A percentile compares a stretch with the other conserved stretches of the same genome.
Evolutionary conservation across 257 asterid species (phyloP).

Genomic region (Prunella vulgaris): DNA sequence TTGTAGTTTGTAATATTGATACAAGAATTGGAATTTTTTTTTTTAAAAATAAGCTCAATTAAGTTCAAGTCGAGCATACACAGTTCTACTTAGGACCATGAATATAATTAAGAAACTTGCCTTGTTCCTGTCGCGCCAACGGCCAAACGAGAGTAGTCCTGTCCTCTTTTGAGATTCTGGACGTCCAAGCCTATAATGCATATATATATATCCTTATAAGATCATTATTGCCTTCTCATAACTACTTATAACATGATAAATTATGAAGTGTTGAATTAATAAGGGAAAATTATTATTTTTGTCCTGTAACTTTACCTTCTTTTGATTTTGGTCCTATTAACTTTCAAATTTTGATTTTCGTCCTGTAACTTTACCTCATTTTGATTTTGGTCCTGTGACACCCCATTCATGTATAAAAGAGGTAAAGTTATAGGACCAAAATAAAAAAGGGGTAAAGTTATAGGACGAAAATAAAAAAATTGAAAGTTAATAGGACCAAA

Average conservation of each 20-base stretch:
- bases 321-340: too few species aligned
- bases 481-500: too few species aligned
- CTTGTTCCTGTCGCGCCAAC: slow-evolving; percentile 84
- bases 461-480: too few species aligned
- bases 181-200: slow-evolving; percentile 30
- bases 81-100: not conserved
- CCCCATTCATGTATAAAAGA: too few species aligned
- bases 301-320: too few species aligned
- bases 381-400: too few species aligned
- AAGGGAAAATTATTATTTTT: too few species aligned
- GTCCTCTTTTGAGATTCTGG: slow-evolving; percentile 42
- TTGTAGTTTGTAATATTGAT: not conserved
- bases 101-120: slow-evolving; percentile 24
- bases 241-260: not conserved
- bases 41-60: not conserved
- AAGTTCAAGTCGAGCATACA: too few species aligned
- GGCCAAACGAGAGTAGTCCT: slow-evolving; percentile 66
- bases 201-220: not conserved
- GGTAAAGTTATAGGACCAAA: too few species aligned
- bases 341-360: too few species aligned
- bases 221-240: not conserved
- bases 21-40: not conserved
- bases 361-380: too few species aligned
- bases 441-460: too few species aligned
- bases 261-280: not conserved